Percentiles rank a stretch among this genome's conserved stretches.
Conservation (phyloP, 148 eudicot genomes). For the Fagopyrum homotropicum region DNA sequence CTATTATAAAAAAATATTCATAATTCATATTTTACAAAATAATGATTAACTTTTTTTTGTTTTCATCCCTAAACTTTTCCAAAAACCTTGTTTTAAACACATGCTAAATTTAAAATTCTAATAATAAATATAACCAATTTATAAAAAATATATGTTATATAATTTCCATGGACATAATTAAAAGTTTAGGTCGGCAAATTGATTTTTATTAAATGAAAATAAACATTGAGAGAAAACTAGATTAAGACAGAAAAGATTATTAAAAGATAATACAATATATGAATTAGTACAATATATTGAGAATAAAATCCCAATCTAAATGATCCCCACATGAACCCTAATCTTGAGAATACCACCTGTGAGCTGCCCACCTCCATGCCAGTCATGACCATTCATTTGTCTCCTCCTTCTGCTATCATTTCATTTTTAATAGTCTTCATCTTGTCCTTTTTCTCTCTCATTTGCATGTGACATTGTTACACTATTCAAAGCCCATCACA, state of each 20-base stretch:
- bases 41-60: no score
- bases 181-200: no score
- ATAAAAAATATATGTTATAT: no score
- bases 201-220: no score
- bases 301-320: not conserved
- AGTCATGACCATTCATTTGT: not conserved
- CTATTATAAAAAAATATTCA: no score
- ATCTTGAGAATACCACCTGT: not conserved
- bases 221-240: not conserved
- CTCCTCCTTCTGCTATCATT: not conserved
- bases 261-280: not conserved
- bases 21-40: no score
- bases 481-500: not conserved
- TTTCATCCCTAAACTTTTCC: no score
- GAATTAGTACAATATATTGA: not conserved
- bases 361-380: not conserved
- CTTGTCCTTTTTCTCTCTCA: not conserved
- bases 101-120: no score
- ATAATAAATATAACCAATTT: no score
- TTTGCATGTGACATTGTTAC: slow-evolving; percentile 10
- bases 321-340: slow-evolving; percentile 12
- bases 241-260: not conserved
- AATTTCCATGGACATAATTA: no score
- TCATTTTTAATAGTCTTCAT: not conserved
- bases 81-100: no score